A percentile compares a stretch with the other conserved stretches of the same genome.
Evolutionary conservation across 2,329 filamentous ascomycete species (phyloP).

Genomic region (Davidsoniella australis): DNA sequence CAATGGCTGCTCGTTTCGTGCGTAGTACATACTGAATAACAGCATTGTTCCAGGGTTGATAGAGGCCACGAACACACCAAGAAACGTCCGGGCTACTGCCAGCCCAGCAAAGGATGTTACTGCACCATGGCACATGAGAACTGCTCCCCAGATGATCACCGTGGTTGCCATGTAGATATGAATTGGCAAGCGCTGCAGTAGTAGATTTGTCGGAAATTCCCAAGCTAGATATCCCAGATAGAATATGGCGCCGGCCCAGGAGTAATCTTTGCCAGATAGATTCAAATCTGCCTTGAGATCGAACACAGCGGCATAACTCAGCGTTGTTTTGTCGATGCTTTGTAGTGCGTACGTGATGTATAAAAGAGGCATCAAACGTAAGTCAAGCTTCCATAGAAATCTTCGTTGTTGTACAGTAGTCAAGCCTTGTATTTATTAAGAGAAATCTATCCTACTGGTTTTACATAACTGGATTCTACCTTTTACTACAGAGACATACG

Average conservation of each 20-base stretch:
- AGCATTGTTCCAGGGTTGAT: slow-evolving; percentile 34
- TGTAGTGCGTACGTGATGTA: slow-evolving; percentile 16
- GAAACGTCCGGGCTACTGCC: slow-evolving; percentile 26
- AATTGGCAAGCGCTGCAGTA: slow-evolving; percentile 16
- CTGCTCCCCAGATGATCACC: slow-evolving; percentile 20
- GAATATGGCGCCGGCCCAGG: slow-evolving; percentile 25
- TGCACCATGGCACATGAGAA: slow-evolving; percentile 27
- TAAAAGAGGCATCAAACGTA: slow-evolving; percentile 15
- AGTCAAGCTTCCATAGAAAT: slow-evolving; percentile 18
- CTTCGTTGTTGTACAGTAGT: slow-evolving; percentile 15
- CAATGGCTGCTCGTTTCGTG: slow-evolving; percentile 9
- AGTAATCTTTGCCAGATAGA: slow-evolving; percentile 22
- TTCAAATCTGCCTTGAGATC: slow-evolving; percentile 22
- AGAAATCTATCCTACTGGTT: no score
- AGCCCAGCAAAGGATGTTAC: slow-evolving; percentile 25
- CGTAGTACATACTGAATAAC: slow-evolving; percentile 27
- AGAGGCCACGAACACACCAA: slow-evolving; percentile 30
- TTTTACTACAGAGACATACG: no score
- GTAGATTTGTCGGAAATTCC: slow-evolving; percentile 21
- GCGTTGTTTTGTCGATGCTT: slow-evolving; percentile 15
- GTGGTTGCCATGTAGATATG: slow-evolving; percentile 12
- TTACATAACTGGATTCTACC: no score
- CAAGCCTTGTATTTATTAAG: background rate
- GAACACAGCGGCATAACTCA: slow-evolving; percentile 24
- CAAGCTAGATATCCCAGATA: slow-evolving; percentile 23